These are phyloP conservation scores for Yamadazyma dendronema DNA, from an alignment of 1,139 yeast species.

Conservation along the genomic window DNA sequence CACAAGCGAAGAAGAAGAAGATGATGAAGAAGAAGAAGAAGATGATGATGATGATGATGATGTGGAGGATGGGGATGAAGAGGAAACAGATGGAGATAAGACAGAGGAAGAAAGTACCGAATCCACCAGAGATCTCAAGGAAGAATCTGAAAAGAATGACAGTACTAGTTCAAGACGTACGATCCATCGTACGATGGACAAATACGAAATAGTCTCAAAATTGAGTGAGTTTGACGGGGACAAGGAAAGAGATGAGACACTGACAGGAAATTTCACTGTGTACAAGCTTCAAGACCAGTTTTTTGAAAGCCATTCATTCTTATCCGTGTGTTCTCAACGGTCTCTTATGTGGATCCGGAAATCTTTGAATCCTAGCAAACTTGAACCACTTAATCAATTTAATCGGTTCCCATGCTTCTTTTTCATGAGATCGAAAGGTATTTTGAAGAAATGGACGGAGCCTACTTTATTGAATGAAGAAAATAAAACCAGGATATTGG, in stretches of 20 bases:
- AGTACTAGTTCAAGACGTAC: neutral
- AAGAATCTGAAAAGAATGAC: neutral
- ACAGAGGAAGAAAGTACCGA: neutral
- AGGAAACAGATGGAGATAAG: slow-evolving; percentile 5
- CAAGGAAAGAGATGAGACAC: neutral
- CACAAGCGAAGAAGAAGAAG: slow-evolving; percentile 1
- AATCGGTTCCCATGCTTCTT: slow-evolving; percentile 30
- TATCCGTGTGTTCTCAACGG: slow-evolving; percentile 35
- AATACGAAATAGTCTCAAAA: slow-evolving; percentile 4
- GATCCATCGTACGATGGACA: slow-evolving; percentile 3
- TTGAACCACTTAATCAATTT: slow-evolving; percentile 26
- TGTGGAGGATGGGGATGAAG: slow-evolving; percentile 8
- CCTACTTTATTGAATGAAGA: slow-evolving; percentile 27
- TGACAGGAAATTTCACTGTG: slow-evolving; percentile 1
- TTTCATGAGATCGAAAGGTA: slow-evolving; percentile 19
- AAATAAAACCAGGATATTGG: slow-evolving; percentile 19
- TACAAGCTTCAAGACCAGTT: slow-evolving; percentile 18
- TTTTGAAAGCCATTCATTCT: slow-evolving; percentile 40
- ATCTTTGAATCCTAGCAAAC: slow-evolving; percentile 24
- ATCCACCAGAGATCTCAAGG: neutral
- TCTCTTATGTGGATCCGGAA: slow-evolving; percentile 35
- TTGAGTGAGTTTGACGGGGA: slow-evolving; percentile 2
- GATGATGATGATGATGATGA: slow-evolving; percentile 8
- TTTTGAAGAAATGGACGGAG: slow-evolving; percentile 33
- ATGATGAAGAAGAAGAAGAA: slow-evolving; percentile 8